phyloP scores from a whole-genome alignment of 345 rosid species.

The Dimocarpus longan region DNA sequence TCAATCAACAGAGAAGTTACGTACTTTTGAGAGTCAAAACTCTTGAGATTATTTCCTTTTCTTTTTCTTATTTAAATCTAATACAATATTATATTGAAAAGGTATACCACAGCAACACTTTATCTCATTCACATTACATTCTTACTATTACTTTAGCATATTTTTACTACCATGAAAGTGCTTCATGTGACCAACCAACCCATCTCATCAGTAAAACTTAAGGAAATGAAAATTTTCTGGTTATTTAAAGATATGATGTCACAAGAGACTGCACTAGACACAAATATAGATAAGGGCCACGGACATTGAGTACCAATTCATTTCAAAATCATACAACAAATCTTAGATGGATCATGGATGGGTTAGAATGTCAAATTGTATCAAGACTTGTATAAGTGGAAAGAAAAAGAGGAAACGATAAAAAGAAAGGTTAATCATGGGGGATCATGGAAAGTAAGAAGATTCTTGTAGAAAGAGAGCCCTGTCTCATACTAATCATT shows the following conservation, averaged over 20 bases:
- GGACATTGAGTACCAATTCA: constrained; percentile 26
- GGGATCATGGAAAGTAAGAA: constrained; percentile 37
- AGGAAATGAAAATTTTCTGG: background rate
- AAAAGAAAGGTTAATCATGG: constrained; percentile 31
- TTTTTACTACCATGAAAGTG: background rate
- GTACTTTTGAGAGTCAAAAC: background rate
- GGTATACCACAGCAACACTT: background rate
- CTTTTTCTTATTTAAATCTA: background rate
- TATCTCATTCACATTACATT: background rate
- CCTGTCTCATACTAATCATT: constrained; percentile 37
- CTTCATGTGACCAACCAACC: background rate
- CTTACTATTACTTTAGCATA: background rate
- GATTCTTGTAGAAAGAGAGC: constrained; percentile 47
- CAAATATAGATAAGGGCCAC: constrained; percentile 20
- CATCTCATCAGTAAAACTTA: background rate
- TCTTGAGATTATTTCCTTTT: background rate
- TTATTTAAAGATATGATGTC: constrained; percentile 2
- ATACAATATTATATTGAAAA: background rate
- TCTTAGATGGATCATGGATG: constrained; percentile 15
- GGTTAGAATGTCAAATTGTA: constrained; percentile 30
- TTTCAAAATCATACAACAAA: constrained; percentile 27
- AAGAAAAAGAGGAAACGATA: constrained; percentile 16
- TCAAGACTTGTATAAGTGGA: constrained; percentile 29
- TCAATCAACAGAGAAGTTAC: background rate
- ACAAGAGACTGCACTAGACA: background rate